A percentile compares a stretch with the other conserved stretches of the same genome.
phyloP scores from a whole-genome alignment of 345 rosid species.

The Eucalyptus caleyi region DNA sequence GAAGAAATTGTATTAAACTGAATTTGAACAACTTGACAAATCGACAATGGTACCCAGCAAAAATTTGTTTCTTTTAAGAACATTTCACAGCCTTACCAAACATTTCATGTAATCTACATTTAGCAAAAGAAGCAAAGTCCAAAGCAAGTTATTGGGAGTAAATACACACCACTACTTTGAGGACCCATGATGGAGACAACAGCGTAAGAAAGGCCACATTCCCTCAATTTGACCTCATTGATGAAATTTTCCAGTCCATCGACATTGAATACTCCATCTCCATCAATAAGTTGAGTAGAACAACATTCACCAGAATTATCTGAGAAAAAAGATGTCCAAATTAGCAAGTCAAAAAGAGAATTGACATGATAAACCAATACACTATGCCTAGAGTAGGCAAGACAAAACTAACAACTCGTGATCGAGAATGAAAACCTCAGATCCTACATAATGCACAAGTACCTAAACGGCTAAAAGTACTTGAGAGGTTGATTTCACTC shows the following conservation, averaged over 20 bases:
- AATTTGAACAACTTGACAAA: neutral
- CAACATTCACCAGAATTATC: slow-evolving; percentile 34
- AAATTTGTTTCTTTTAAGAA: neutral
- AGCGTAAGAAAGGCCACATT: slow-evolving; percentile 92
- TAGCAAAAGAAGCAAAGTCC: neutral
- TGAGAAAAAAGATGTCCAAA: neutral
- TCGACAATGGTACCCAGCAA: neutral
- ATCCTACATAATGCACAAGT: neutral
- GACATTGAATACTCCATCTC: slow-evolving; percentile 72
- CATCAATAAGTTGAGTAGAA: slow-evolving; percentile 91
- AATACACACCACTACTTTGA: slow-evolving; percentile 87
- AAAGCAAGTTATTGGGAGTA: neutral
- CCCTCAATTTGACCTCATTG: slow-evolving; percentile 60
- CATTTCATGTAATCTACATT: neutral
- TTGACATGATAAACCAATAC: neutral
- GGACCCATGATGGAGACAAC: slow-evolving; percentile 99
- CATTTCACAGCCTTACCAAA: neutral
- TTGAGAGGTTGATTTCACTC: neutral
- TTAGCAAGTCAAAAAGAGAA: neutral
- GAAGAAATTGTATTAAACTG: neutral
- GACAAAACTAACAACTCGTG: neutral
- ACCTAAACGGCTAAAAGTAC: neutral
- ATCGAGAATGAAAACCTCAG: neutral
- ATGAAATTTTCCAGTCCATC: slow-evolving; percentile 62
- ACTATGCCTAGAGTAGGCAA: neutral